Evolutionary conservation across 108 stramenopile species (phyloP), one percentile per base, ranked within the genome.

Genomic region (Epithemia pelagica): DNA sequence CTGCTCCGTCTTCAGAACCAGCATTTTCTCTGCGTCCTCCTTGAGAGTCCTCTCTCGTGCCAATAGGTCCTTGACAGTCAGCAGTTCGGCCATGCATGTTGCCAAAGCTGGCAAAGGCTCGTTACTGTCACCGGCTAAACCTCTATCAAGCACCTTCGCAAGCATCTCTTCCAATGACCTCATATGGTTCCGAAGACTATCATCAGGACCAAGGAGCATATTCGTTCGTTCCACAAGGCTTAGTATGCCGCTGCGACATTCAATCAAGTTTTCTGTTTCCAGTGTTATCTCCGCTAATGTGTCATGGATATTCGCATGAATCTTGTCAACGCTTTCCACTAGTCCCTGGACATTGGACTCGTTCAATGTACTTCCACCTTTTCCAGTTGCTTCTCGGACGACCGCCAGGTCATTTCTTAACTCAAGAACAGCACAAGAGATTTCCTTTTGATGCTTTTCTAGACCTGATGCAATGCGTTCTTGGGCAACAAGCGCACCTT

Each of bases 241-340:
- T 5, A 26, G 22, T 7, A 58, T 58, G 7, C 26, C 56, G 2
- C 26, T 55, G 20, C 54, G 52, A 29, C 30, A 30, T 24, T 66
- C 65, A 15, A 56, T 54, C 26, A 66, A n/a, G 1, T 37, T 23
- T 54, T 66, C 65, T 2, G 65, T 55, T 55, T 66, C 52, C 25
- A 66, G 28, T 2, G 65, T 54, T 24, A 54, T n/a, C 27, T 66
- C 65, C 1, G 52, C 65, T 30, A 54, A 23, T 52, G 52, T 30
- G 8, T 56, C 65, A 28, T 66, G 22, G 1, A 66, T 22, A 24
- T 27, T 55, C 19, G 26, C 28, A 15, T 66, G 65, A 18, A 66
- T 66, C 27, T 66, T 23, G 26, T 66, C 65, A 1, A 66, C 24
- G 28, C 25, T 30, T 27, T 20, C 54, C 28, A 23, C 23, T 3